These are phyloP conservation scores for Anaeromyces robustus DNA, from an alignment of 192 early-diverging fungal genomes.

Conservation along the genomic window DNA sequence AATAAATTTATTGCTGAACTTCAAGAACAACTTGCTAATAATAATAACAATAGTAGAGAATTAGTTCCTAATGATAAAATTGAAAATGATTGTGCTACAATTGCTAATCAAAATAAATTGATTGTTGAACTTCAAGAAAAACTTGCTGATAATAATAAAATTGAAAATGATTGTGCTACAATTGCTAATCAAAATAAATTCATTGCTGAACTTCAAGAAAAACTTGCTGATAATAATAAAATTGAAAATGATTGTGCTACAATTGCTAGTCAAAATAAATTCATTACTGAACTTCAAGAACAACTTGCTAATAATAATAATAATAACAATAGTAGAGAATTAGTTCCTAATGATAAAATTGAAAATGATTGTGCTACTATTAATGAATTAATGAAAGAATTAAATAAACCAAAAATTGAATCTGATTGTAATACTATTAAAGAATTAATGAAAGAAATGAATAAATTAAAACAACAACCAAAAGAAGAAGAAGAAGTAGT, in stretches of 20 bases:
- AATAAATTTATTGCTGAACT: too few species aligned
- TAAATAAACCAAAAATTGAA: not conserved
- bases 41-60: too few species aligned
- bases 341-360: not conserved
- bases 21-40: too few species aligned
- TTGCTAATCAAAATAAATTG: too few species aligned
- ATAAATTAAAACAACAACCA: too few species aligned
- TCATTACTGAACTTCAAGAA: not conserved
- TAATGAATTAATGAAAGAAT: not conserved
- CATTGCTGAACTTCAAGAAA: not conserved
- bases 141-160: too few species aligned
- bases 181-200: not conserved
- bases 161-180: not conserved
- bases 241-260: not conserved
- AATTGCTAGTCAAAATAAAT: not conserved
- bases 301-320: not conserved
- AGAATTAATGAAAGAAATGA: too few species aligned
- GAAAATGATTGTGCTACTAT: not conserved
- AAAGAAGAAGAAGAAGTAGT: too few species aligned
- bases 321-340: too few species aligned
- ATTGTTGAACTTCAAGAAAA: too few species aligned
- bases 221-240: not conserved
- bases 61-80: too few species aligned
- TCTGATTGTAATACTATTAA: not conserved
- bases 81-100: too few species aligned